Base-by-base conservation (phyloP, 148 eudicot species). In the Polygonum maritimum region DNA sequence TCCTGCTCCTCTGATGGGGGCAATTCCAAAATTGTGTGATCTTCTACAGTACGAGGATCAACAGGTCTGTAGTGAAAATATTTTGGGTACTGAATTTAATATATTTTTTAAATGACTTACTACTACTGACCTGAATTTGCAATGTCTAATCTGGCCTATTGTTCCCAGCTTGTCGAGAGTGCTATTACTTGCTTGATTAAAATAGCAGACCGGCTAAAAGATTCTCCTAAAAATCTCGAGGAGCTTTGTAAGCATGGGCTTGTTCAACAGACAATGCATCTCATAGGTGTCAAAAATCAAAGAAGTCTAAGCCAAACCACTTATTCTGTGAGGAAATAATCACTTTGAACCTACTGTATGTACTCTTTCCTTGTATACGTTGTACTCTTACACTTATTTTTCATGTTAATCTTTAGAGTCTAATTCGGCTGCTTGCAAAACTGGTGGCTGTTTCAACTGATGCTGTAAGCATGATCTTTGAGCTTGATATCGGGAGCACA, bases 1-100 rank as follows among this genome's bases (percentile, higher is more conserved):
- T 76, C 81, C 91, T 77, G 76, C 94, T 80, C 81, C 76, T 77
- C 81, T 87, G 82, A 89, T 87, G 88, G 98, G 90, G 77, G 93
- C 97, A 51, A 88, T 94, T 79, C 97, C 98, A 58, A 86, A 77
- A 40, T 85, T 94, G 85, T 90, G 96, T 81, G 81, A 81, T 85
- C 88, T 95, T 87, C 90, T 95, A 54, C 92, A 88, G 76, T 89
- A 89, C 18, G 98, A 94, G 79, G 98, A 94, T 83, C 80, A 75
- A 71, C 97, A 94, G 98, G 98, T 91, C 74, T 78, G 73, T 39
- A n/a, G 74, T 79, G 14, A 41, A 21, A 21, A 57, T 39, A 21
- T 54, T 47, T 75, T 75, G 44, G 31, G 31, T 26, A 26, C 22
- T 1, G 31, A 63, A 45, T 4, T 38, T 26, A 26, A 26, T 26